phyloP scores from a whole-genome alignment of 2,329 filamentous ascomycete species.

The Dryadomyces quercivorus region DNA sequence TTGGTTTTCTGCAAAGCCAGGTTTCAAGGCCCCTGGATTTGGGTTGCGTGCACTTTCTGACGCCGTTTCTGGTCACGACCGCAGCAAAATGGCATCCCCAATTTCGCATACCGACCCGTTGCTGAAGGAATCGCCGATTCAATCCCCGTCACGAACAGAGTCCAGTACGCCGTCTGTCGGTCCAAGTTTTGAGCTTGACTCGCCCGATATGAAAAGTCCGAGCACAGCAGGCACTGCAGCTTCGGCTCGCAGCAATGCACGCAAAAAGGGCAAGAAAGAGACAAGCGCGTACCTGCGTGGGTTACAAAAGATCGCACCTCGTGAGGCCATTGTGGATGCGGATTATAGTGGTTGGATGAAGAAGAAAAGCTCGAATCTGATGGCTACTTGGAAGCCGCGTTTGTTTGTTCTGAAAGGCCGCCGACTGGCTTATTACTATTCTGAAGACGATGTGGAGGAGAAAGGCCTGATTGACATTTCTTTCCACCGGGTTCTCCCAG shows the following conservation, averaged over 20 bases:
- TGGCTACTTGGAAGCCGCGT: constrained; percentile 95
- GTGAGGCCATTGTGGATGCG: constrained; percentile 72
- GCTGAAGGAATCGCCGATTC: constrained; percentile 37
- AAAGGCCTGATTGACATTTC: constrained; percentile 96
- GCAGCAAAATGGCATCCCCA: constrained; percentile 37
- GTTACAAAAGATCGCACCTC: constrained; percentile 65
- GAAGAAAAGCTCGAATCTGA: constrained; percentile 91
- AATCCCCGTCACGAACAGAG: constrained; percentile 62
- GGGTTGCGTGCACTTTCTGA: constrained; percentile 84
- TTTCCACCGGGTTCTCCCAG: constrained; percentile 89
- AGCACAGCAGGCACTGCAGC: constrained; percentile 34
- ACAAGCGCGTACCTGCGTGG: constrained; percentile 91
- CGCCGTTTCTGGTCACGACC: constrained; percentile 42
- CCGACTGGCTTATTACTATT: constrained; percentile 90
- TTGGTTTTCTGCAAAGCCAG: constrained; percentile 42
- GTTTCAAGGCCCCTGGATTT: constrained; percentile 38
- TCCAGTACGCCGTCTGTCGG: constrained; percentile 57
- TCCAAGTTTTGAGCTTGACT: constrained; percentile 68
- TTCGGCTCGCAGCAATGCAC: constrained; percentile 30
- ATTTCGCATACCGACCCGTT: constrained; percentile 37
- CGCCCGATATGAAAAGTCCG: constrained; percentile 50
- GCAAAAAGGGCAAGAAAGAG: constrained; percentile 78
- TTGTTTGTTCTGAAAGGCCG: constrained; percentile 91
- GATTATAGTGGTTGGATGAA: constrained; percentile 99
- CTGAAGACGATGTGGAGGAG: constrained; percentile 82